Conservation (phyloP, 1,139 yeast genomes). For the Kodamaea arcana region DNA sequence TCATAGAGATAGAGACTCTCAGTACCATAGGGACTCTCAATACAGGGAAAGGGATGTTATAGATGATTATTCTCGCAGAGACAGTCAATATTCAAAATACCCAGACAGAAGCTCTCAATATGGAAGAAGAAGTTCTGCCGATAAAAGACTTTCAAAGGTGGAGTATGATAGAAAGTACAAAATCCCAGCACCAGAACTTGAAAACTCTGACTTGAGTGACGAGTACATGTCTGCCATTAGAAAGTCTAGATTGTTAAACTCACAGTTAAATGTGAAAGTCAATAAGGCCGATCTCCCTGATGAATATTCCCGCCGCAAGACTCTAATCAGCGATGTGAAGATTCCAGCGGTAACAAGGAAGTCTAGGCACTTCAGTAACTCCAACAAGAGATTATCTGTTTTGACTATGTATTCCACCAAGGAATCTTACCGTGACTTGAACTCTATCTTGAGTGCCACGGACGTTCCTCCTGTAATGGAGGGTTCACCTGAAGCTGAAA, state of each 20-base stretch:
- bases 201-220: conserved; percentile 37
- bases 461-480: conserved; percentile 5
- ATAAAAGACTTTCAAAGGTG: conserved; percentile 16
- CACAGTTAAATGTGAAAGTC: conserved; percentile 31
- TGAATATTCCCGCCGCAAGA: conserved; percentile 18
- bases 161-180: conserved; percentile 17
- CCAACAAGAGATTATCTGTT: conserved; percentile 65
- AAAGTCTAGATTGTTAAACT: conserved; percentile 41
- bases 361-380: conserved; percentile 57
- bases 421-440: conserved; percentile 59
- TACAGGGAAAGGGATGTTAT: conserved; percentile 20
- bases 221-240: conserved; percentile 45
- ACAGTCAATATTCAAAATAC: not conserved
- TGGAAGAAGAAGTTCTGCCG: conserved; percentile 17
- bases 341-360: conserved; percentile 70
- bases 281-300: conserved; percentile 4
- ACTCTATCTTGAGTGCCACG: conserved; percentile 39
- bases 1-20: conserved; percentile 10
- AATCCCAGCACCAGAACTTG: conserved; percentile 38
- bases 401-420: conserved; percentile 67
- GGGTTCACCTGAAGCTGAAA: conserved; percentile 4
- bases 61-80: conserved; percentile 10
- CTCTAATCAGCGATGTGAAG: conserved; percentile 54
- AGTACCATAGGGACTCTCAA: conserved; percentile 15
- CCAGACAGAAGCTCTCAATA: conserved; percentile 1